Evolutionary conservation across 495 filamentous ascomycete genomes (phyloP).

Genomic region (Penicillium paradoxum): DNA sequence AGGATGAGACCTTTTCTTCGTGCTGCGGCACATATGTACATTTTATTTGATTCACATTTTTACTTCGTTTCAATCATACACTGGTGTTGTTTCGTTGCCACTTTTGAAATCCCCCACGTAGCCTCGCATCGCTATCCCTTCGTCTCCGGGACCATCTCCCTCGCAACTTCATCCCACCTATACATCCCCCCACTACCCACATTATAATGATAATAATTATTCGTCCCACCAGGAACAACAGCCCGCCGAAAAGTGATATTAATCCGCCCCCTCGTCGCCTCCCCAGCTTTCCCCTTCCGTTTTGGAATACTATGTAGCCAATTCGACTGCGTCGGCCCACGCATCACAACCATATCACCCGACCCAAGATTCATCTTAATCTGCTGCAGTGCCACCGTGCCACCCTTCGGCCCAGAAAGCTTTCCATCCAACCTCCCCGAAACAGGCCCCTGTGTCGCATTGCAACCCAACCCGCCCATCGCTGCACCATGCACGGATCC

Average conservation of each 20-base stretch:
- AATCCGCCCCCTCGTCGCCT: constrained; percentile 55
- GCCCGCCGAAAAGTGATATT: constrained; percentile 72
- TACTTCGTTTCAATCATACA: not conserved
- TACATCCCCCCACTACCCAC: constrained; percentile 60
- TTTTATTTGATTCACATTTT: not conserved
- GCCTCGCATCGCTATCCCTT: not conserved
- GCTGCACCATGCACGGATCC: not conserved
- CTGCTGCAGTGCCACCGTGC: constrained; percentile 22
- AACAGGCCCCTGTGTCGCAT: not conserved
- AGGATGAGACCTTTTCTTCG: not conserved
- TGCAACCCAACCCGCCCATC: not conserved
- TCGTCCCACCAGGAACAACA: constrained; percentile 58
- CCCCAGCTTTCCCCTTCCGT: constrained; percentile 45
- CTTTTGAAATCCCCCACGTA: not conserved
- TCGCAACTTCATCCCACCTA: constrained; percentile 50
- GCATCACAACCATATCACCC: constrained; percentile 73
- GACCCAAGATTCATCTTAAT: constrained; percentile 56
- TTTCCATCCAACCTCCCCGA: not conserved
- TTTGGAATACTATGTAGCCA: constrained; percentile 78
- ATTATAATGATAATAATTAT: constrained; percentile 74
- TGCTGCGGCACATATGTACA: constrained; percentile 6
- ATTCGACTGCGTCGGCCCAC: constrained; percentile 58
- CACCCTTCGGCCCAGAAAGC: too few species aligned
- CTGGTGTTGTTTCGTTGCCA: not conserved
- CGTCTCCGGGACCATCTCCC: constrained; percentile 46